Conservation (phyloP, 192 early-diverging fungal genomes). For the Coemansia sp. region DNA sequence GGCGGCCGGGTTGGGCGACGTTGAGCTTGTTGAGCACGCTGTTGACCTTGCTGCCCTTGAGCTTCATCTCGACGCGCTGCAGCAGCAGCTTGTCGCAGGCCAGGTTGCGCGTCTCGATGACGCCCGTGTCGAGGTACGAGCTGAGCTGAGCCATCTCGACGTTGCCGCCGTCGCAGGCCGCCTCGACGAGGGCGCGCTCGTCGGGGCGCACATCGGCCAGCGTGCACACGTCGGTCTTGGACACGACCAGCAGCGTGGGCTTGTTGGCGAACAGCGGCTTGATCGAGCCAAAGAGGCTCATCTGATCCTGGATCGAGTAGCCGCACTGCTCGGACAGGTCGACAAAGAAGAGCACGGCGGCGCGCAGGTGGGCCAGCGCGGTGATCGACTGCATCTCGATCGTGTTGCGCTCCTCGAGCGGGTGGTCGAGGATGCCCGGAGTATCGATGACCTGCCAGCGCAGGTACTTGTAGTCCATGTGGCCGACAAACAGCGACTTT, state of each 20-base stretch:
- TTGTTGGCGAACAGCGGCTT: slow-evolving; percentile 99
- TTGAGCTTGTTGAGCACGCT: slow-evolving; percentile 96
- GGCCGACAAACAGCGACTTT: slow-evolving; percentile 99
- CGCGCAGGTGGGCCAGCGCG: slow-evolving; percentile 95
- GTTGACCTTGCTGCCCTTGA: slow-evolving; percentile 87
- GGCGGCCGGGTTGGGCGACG: slow-evolving; percentile 81
- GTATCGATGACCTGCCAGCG: slow-evolving; percentile 99
- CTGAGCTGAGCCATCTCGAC: slow-evolving; percentile 82
- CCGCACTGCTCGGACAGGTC: slow-evolving; percentile 99
- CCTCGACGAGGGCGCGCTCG: slow-evolving; percentile 77
- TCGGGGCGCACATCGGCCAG: slow-evolving; percentile 76
- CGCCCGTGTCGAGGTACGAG: slow-evolving; percentile 92
- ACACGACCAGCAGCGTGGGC: slow-evolving; percentile 91
- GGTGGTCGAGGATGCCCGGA: slow-evolving; percentile 99
- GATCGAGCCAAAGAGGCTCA: slow-evolving; percentile 89
- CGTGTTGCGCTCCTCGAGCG: slow-evolving; percentile 98
- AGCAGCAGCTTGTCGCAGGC: slow-evolving; percentile 95
- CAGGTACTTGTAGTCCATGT: slow-evolving; percentile 99
- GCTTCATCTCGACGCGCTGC: slow-evolving; percentile 92
- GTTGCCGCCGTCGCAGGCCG: slow-evolving; percentile 60
- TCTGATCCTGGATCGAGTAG: slow-evolving; percentile 92
- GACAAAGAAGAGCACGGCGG: slow-evolving; percentile 96
- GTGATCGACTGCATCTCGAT: slow-evolving; percentile 99
- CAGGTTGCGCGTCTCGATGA: slow-evolving; percentile 92
- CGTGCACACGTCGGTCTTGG: slow-evolving; percentile 92